Base-by-base conservation (phyloP, 305 asterid genomes). In the Lippia alba region DNA sequence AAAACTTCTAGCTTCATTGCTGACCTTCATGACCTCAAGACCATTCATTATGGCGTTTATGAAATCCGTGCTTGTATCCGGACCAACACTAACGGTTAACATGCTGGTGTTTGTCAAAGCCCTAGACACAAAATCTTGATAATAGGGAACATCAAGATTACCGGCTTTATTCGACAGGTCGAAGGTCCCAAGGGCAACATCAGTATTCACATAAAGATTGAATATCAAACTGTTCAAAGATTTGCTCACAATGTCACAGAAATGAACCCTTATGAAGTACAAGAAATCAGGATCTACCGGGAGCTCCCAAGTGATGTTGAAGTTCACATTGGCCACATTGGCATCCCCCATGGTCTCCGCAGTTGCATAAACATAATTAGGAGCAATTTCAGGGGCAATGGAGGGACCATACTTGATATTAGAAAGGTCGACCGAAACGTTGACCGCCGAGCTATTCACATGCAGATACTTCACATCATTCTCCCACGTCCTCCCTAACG, bases 261-360 rank as follows among this genome's bases (percentile, higher is more conserved):
- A 91, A 78, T 95, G 99, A 64, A 89, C 84, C 60, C 99, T 78
- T 41, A 95, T 8, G 53, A 95, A 82, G 62, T 92, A 95, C 56
- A 81, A 75, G 86, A 89, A 95, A 74, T 51, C 67, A 0, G 96
- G 96, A 80, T 95, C 99, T 53, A 91, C 97, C 6, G 63, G 83
- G 76, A 95, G 85, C 57, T 87, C 96, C 99, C 99, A 95, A 49
- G 99, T 92, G 80, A 95, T 82, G 78, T 95, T 95, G 91, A 95
- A 95, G 87, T 92, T 92, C 66, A 79, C 84, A 36, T 87, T 56
- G 7, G 80, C 85, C 49, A 91, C 94, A 56, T 88, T 87, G 2
- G 98, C 96, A 19, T 95, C 83, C 49, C 94, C 99, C 99, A 95
- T 95, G 73, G 82, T 86, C 72, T 95, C 92, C 60, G 99, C 99